phyloP scores from a whole-genome alignment of 2,329 filamentous ascomycete genomes.

The Penicillium rolfsii region DNA sequence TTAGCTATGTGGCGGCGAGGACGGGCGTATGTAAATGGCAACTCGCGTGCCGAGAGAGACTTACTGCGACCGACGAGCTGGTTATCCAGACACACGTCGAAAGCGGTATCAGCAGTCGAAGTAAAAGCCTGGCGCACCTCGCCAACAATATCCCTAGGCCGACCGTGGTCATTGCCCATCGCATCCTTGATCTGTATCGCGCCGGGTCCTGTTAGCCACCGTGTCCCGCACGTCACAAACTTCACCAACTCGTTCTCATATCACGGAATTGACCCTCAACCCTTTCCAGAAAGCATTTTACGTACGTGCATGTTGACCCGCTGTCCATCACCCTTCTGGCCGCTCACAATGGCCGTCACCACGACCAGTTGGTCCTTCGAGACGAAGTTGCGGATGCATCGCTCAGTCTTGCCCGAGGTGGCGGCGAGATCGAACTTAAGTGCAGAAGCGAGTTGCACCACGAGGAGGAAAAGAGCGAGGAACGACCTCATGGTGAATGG shows the following conservation, averaged over 20 bases:
- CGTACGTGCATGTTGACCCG: slow-evolving; percentile 87
- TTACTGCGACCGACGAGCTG: slow-evolving; percentile 67
- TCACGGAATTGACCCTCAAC: slow-evolving; percentile 1
- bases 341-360: slow-evolving; percentile 85
- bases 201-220: slow-evolving; percentile 14
- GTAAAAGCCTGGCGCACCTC: slow-evolving; percentile 94
- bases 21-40: neutral
- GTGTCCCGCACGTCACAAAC: slow-evolving; percentile 3
- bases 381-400: slow-evolving; percentile 97
- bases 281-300: slow-evolving; percentile 9
- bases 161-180: slow-evolving; percentile 93
- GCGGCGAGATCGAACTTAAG: slow-evolving; percentile 93
- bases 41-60: slow-evolving; percentile 37
- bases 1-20: neutral
- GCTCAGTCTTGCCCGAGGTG: slow-evolving; percentile 69
- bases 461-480: slow-evolving; percentile 38
- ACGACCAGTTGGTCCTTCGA: slow-evolving; percentile 90
- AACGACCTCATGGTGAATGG: slow-evolving; percentile 37
- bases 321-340: slow-evolving; percentile 89
- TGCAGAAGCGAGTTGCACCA: slow-evolving; percentile 56
- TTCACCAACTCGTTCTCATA: neutral
- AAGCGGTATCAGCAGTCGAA: slow-evolving; percentile 84
- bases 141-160: slow-evolving; percentile 86
- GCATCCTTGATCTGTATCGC: slow-evolving; percentile 81
- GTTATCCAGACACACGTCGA: slow-evolving; percentile 97